phyloP scores from a whole-genome alignment of 768 basidiomycete species.

The Auricularia cornea region DNA sequence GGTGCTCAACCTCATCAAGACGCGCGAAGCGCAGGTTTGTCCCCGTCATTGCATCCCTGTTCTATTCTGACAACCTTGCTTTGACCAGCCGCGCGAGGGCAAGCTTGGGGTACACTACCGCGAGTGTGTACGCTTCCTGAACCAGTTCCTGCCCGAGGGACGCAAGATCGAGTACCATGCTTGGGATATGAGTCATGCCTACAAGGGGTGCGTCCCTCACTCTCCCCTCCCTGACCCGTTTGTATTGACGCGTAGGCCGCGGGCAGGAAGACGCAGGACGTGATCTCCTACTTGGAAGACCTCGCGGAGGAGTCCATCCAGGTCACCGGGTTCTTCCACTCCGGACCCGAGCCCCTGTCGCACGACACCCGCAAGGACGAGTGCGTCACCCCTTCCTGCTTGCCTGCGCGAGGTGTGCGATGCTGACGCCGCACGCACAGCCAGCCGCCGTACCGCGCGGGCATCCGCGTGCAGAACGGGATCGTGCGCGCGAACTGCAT shows the following conservation, averaged over 20 bases:
- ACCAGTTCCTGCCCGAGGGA: slow-evolving; percentile 83
- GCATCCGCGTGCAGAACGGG: slow-evolving; percentile 81
- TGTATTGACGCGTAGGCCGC: background rate
- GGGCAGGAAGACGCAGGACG: slow-evolving; percentile 83
- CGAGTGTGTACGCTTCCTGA: slow-evolving; percentile 85
- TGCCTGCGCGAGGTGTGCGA: slow-evolving; percentile 2
- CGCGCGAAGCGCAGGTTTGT: slow-evolving; percentile 46
- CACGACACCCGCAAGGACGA: slow-evolving; percentile 37
- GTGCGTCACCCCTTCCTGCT: background rate
- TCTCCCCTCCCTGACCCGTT: slow-evolving; percentile 5
- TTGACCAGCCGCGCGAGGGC: slow-evolving; percentile 66
- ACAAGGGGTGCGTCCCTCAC: slow-evolving; percentile 65
- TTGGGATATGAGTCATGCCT: slow-evolving; percentile 95
- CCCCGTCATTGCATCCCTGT: no score
- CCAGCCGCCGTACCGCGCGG: slow-evolving; percentile 43
- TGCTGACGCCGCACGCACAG: background rate
- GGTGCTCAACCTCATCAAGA: slow-evolving; percentile 92
- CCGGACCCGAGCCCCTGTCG: slow-evolving; percentile 77
- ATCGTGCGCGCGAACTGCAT: slow-evolving; percentile 94
- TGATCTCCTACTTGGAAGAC: slow-evolving; percentile 91
- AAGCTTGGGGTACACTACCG: slow-evolving; percentile 88
- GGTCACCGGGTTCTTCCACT: slow-evolving; percentile 91
- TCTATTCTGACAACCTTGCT: no score
- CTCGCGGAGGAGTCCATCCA: slow-evolving; percentile 90
- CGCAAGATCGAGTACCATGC: slow-evolving; percentile 87